Base-by-base conservation (phyloP, 2,329 filamentous ascomycete species). In the Scedosporium apiospermum region DNA sequence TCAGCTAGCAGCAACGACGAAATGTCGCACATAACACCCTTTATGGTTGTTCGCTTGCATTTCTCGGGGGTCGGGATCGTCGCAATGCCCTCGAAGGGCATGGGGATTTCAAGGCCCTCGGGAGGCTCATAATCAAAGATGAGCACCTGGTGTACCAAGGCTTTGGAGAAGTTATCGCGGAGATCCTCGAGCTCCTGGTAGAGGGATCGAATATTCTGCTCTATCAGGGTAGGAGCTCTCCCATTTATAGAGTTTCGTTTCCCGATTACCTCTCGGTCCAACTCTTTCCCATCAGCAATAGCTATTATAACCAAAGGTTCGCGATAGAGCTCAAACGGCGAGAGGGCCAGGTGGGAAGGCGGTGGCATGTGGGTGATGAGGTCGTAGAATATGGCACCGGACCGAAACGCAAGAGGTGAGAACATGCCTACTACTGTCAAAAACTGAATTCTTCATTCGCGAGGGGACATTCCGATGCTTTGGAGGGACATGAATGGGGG, bases 261-360 rank as follows among this genome's bases (percentile, higher is more conserved):
- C 73, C 77, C 82, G 66, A 85, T 83, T 53, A 77, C 74, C 4
- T 76, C 72, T 64, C 80, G 79, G 64, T 80, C 76, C 27, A 90
- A 80, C 73, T 96, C 91, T 49, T 78, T 76, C 58, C 90, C 91
- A 74, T 98, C 93, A 16, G 91, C 90, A 64, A 98, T 80, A 3
- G 91, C 93, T 65, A 99, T 83, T 27, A 98, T 81, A 60, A 89
- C 85, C 62, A 97, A 80, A 7, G 91, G 89, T 72, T 96, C 91
- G 68, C 93, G 85, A 73, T 91, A 96, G 53, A 93, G 80, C 73
- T 99, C 95, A 78, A 97, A 97, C 1, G 95, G 93, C 44, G 89
- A 89, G 49, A 96, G 77, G 21, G 90, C 83, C 53, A 91, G 79
- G 71, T 96, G 91, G 38, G 90, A 91, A 38, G 87, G 82, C n/a